Evolutionary conservation across 208 protist species (phyloP).

Genomic region (Acanthamoeba lugdunensis): DNA sequence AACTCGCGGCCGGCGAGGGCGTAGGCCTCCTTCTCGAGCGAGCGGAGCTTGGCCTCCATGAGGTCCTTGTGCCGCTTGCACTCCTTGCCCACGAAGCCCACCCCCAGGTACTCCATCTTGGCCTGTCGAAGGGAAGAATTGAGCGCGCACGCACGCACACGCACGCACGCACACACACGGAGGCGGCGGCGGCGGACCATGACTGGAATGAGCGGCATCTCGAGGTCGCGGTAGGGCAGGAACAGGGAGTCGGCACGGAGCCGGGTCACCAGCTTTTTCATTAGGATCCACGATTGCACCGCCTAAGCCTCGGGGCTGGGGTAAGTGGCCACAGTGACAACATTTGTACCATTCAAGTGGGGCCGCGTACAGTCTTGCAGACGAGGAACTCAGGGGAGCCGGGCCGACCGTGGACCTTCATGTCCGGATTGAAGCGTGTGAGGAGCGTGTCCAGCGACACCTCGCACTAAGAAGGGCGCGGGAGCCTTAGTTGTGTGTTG

Average conservation of each 20-base stretch:
- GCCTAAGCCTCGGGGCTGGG: neutral
- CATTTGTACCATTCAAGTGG: neutral
- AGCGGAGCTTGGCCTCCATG: constrained; percentile 24
- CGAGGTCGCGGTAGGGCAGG: constrained; percentile 51
- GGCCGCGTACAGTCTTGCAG: constrained; percentile 28
- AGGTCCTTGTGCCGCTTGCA: constrained; percentile 65
- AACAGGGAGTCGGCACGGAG: constrained; percentile 28
- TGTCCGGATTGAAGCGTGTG: neutral
- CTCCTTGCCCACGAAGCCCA: constrained; percentile 51
- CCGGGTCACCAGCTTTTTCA: constrained; percentile 54
- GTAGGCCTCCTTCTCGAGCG: constrained; percentile 42
- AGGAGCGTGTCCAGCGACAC: constrained; percentile 15
- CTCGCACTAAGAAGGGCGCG: neutral
- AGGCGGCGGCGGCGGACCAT: neutral
- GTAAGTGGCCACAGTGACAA: neutral
- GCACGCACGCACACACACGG: neutral
- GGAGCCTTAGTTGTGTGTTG: too few relatives aligned
- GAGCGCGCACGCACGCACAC: neutral
- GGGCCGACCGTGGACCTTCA: constrained; percentile 40
- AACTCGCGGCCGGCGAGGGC: constrained; percentile 32
- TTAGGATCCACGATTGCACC: constrained; percentile 70
- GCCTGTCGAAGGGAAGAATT: neutral
- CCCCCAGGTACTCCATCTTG: constrained; percentile 52
- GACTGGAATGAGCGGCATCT: constrained; percentile 61
- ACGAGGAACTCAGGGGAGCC: neutral